Evolutionary conservation across 1,284 basidiomycete genomes (phyloP).

Genomic region (Puccinia hordei): DNA sequence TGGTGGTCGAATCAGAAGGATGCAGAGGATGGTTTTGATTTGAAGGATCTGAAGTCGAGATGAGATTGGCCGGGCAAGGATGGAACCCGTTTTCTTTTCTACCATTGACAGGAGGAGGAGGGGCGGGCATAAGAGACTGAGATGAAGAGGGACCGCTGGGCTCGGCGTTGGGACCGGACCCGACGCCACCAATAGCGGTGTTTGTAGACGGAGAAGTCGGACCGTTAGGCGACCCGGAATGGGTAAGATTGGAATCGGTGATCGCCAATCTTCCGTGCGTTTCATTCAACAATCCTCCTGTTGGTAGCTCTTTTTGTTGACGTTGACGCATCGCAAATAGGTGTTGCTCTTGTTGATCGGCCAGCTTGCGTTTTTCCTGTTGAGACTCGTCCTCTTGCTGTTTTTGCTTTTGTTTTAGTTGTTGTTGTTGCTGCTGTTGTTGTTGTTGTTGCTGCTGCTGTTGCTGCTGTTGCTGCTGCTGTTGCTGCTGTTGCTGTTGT

Average conservation of each 20-base stretch:
- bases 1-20: too few species aligned
- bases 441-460: constrained; percentile 24
- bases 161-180: too few species aligned
- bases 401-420: background rate
- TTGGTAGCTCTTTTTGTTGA: constrained; percentile 12
- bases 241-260: background rate
- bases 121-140: background rate
- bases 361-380: constrained; percentile 16
- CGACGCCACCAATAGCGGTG: too few species aligned
- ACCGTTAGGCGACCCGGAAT: background rate
- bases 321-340: constrained; percentile 5
- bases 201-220: background rate
- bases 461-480: background rate
- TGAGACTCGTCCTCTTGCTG: background rate
- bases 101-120: too few species aligned
- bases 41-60: too few species aligned
- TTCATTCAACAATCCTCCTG: too few species aligned
- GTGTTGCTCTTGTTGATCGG: constrained; percentile 21
- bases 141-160: too few species aligned
- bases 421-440: background rate
- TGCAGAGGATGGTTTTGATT: too few species aligned
- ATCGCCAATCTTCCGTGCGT: background rate
- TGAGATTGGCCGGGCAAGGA: too few species aligned
- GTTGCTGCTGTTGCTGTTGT: background rate
- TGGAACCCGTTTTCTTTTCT: too few species aligned